Conservation (phyloP, 169 alveolate genomes). For the Sarcocystis neurona region DNA sequence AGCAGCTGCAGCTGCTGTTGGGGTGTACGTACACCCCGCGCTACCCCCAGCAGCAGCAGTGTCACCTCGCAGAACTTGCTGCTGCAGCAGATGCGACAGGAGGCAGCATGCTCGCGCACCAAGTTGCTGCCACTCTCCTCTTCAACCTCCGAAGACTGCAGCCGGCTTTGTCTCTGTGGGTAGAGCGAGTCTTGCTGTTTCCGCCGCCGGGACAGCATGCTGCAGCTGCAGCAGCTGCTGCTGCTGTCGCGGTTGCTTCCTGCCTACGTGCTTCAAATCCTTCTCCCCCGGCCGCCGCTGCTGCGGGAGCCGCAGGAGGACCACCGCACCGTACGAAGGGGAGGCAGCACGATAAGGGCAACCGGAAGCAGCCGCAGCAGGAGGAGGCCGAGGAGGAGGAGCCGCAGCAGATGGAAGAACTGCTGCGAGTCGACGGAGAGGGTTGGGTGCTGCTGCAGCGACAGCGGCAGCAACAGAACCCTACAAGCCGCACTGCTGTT, state of each 20-base stretch:
- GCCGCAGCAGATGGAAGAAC: slow-evolving; percentile 32
- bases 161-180: slow-evolving; percentile 41
- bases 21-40: slow-evolving; percentile 65
- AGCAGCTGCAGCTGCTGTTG: slow-evolving; percentile 44
- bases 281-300: background rate
- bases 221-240: slow-evolving; percentile 31
- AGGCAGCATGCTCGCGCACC: slow-evolving; percentile 38
- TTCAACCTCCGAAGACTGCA: slow-evolving; percentile 46
- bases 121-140: slow-evolving; percentile 40
- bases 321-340: too few relatives aligned
- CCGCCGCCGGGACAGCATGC: slow-evolving; percentile 39
- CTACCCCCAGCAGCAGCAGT: slow-evolving; percentile 50
- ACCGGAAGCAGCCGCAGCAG: slow-evolving; percentile 13
- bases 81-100: too few relatives aligned
- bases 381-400: background rate
- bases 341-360: too few relatives aligned
- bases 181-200: background rate
- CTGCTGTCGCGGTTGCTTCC: background rate
- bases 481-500: too few relatives aligned
- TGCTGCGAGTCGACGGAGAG: too few relatives aligned
- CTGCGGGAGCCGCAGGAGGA: too few relatives aligned
- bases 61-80: slow-evolving; percentile 44
- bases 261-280: background rate
- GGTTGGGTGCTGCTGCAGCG: background rate
- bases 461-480: slow-evolving; percentile 19